Evolutionary conservation across 192 early-diverging fungal genomes (phyloP), one percentile per base, ranked within the genome.

Genomic region (Podila clonocystis): DNA sequence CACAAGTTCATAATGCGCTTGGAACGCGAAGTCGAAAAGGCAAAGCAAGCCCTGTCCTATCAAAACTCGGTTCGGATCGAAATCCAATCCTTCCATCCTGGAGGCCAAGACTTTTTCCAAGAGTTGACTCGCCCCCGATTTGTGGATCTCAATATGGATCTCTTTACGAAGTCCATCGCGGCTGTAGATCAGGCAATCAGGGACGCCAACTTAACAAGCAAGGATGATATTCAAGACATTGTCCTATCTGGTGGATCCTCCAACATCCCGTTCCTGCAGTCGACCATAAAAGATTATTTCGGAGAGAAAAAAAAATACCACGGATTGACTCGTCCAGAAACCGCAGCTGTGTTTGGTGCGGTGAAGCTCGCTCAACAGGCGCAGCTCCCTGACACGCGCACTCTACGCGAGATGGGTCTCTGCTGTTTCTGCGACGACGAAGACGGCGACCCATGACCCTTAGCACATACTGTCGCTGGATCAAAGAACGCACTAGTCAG

Each of bases 231-330:
- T 65, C 85, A 95, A 86, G 94, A 95, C 71, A 91, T 96, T 84
- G 92, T 96, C 38, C 88, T 96, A 52, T 93, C 95, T 50, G 94
- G 94, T 74, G 94, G 94, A 30, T 96, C 94, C 66, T 90, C 94
- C 50, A 93, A 93, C 84, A 96, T 96, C 75, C 94, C 94, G 80
- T 93, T 93, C 88, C 91, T 96, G 59, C 89, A 92, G 67, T 86
- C 93, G 84, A 84, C 95, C 58, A 82, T 96, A 55, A 91, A 94
- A 77, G 87, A 92, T 70, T 94, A 86, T 87, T 96, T 96, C 75
- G 92, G 93, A 76, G 91, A 90, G 77, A 93, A 95, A 85, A 94
- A 96, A 87, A 90, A 89, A 48, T 85, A 77, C 86, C 93, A 94
- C 88, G 92, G 92, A 70, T 93, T 92, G 83, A 93, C 93, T 86